A percentile compares a stretch with the other conserved stretches of the same genome.
Evolutionary conservation across 495 filamentous ascomycete genomes (phyloP).

Genomic region (Filosporella fistucella): DNA sequence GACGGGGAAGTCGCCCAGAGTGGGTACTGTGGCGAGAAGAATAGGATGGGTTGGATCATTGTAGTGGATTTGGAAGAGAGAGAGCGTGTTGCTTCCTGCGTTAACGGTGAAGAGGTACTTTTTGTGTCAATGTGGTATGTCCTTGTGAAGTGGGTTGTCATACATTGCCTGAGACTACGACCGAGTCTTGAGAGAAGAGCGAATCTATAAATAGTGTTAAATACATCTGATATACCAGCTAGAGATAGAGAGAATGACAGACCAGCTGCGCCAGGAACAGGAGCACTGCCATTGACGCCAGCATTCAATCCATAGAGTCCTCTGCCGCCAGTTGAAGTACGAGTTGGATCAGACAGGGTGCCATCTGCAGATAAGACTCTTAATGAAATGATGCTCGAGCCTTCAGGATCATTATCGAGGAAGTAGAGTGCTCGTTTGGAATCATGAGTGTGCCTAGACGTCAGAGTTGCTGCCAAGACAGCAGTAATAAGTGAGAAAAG

Average conservation of each 20-base stretch:
- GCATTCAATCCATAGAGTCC: constrained; percentile 20
- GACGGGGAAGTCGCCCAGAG: constrained; percentile 27
- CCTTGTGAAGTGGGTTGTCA: neutral
- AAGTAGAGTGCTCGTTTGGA: constrained; percentile 23
- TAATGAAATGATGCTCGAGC: constrained; percentile 25
- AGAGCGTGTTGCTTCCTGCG: constrained; percentile 28
- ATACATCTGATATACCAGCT: too few species aligned
- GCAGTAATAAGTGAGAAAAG: too few species aligned
- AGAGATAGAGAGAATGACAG: too few species aligned
- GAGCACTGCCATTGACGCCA: constrained; percentile 6
- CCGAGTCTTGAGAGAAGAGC: constrained; percentile 26
- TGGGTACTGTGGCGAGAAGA: constrained; percentile 22
- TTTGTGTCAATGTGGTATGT: neutral
- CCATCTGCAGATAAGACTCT: constrained; percentile 21
- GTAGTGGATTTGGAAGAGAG: constrained; percentile 25
- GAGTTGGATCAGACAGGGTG: constrained; percentile 22
- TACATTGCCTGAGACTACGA: constrained; percentile 23
- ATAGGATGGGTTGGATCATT: constrained; percentile 22
- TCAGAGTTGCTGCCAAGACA: too few species aligned
- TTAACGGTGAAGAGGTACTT: constrained; percentile 30
- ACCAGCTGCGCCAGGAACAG: constrained; percentile 8
- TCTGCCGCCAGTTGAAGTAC: constrained; percentile 25
- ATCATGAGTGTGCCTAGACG: too few species aligned
- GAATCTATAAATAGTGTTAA: constrained; percentile 16
- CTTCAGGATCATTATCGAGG: constrained; percentile 27